Base-by-base conservation (phyloP, 1,139 yeast genomes). In the Kazachstania sp. region DNA sequence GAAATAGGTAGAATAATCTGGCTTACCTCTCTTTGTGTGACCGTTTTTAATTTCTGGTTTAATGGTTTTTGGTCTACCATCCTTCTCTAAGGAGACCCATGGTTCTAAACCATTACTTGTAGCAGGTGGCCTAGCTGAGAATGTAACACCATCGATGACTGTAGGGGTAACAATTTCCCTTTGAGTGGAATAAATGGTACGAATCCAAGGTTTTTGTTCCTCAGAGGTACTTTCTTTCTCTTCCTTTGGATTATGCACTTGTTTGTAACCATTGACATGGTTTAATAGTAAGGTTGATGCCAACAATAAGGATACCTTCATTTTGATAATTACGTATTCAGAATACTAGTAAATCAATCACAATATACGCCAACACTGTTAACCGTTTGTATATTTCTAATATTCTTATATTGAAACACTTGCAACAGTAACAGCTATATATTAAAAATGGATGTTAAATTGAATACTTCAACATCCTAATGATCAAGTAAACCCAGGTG, bases 51-150 rank as follows among this genome's bases (percentile, higher is more conserved):
- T 58, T 55, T 84, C 74, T 1, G 96, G 96, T 43, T 67, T 71
- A 45, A 86, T 78, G 0, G 95, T 86, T 63, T 82, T 81, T 46
- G 95, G 94, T n/a, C 74, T 65, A 8, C 96, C 96, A 51, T 82
- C 78, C 52, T 82, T 81, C 48, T 86, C 75, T 58, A 87, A 71
- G 2, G 86, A 75, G 43, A 87, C 71, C 96, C 96, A 87, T n/a
- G 84, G 85, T 53, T 80, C 79, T 51, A 85, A 73, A 13, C 86
- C 86, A 52, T 82, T 71, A 19, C 86, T 78, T 9, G 83, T 77
- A 8, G 67, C 66, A 2, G 60, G 64, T 0, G 95, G 95, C 58
- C 80, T 78, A 12, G 83, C 86, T 49, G 80, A 76, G 61, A 87
- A 82, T 0, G 95, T 85, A 45, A 87, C 86, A 20, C 92, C 92